phyloP scores from a whole-genome alignment of 768 basidiomycete genomes.

The Pulveroboletus frians region DNA sequence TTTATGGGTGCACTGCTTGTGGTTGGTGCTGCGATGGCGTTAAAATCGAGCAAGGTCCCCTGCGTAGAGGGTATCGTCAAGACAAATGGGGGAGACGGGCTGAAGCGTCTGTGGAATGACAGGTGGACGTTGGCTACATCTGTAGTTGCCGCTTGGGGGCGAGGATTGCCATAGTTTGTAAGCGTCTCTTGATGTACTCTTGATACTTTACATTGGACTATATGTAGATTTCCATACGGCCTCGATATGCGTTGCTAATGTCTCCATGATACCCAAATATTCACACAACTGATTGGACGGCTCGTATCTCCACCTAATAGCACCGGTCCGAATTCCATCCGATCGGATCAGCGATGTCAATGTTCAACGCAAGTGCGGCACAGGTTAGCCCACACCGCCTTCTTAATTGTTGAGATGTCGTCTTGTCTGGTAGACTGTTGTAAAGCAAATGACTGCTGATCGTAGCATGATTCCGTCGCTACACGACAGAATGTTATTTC shows the following conservation, averaged over 20 bases:
- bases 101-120: slow-evolving; percentile 24
- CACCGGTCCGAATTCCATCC: not conserved
- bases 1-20: slow-evolving; percentile 65
- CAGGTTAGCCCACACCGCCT: no score
- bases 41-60: slow-evolving; percentile 15
- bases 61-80: slow-evolving; percentile 13
- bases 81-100: slow-evolving; percentile 12
- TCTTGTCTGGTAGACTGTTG: no score
- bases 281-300: not conserved
- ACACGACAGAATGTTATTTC: no score
- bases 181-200: not conserved
- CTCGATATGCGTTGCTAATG: not conserved
- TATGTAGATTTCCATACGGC: not conserved
- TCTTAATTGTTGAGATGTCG: no score
- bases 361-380: no score
- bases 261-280: not conserved
- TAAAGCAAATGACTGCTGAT: no score
- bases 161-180: slow-evolving; percentile 19
- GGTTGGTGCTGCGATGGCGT: slow-evolving; percentile 64
- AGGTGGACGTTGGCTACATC: slow-evolving; percentile 21
- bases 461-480: no score
- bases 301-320: no score
- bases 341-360: no score
- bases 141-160: slow-evolving; percentile 25
- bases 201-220: not conserved